Conservation (phyloP, 441 rosid species). For the Sinapis alba region DNA sequence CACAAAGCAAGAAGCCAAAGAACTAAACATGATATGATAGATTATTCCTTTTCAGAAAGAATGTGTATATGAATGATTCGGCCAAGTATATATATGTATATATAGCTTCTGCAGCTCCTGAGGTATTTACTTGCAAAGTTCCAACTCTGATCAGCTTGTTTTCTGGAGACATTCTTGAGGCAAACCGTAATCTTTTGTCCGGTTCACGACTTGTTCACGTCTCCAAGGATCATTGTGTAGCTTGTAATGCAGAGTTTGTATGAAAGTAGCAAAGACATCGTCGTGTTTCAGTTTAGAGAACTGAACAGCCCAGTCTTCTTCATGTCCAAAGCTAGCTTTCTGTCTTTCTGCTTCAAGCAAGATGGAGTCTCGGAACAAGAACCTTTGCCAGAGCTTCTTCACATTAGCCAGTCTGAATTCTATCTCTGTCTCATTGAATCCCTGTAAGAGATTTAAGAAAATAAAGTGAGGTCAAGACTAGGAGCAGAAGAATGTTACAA, state of each 20-base stretch:
- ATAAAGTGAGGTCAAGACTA: conserved; percentile 6
- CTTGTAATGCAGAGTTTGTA: conserved; percentile 78
- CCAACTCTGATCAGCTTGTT: conserved; percentile 37
- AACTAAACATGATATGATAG: background rate
- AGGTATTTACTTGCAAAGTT: conserved; percentile 30
- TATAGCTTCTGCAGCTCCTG: conserved; percentile 25
- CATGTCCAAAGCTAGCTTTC: conserved; percentile 45
- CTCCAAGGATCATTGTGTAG: conserved; percentile 94
- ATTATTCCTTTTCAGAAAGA: conserved; percentile 22
- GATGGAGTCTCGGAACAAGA: conserved; percentile 74
- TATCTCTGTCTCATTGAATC: conserved; percentile 74
- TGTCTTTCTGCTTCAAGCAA: conserved; percentile 94
- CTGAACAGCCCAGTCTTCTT: conserved; percentile 74
- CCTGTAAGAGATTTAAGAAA: conserved; percentile 41
- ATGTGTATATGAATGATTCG: conserved; percentile 16
- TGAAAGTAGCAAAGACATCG: conserved; percentile 77
- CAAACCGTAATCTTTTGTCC: conserved; percentile 62
- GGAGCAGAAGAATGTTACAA: background rate
- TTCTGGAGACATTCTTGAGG: conserved; percentile 68
- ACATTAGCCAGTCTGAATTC: conserved; percentile 66
- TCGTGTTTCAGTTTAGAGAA: conserved; percentile 63
- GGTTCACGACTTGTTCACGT: conserved; percentile 41
- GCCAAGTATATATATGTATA: conserved; percentile 12
- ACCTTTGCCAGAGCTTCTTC: conserved; percentile 86
- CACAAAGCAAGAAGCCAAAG: background rate